Evolutionary conservation across 1,284 basidiomycete genomes (phyloP), one percentile per base, ranked within the genome.

Genomic region (Ceratobasidium sp.): DNA sequence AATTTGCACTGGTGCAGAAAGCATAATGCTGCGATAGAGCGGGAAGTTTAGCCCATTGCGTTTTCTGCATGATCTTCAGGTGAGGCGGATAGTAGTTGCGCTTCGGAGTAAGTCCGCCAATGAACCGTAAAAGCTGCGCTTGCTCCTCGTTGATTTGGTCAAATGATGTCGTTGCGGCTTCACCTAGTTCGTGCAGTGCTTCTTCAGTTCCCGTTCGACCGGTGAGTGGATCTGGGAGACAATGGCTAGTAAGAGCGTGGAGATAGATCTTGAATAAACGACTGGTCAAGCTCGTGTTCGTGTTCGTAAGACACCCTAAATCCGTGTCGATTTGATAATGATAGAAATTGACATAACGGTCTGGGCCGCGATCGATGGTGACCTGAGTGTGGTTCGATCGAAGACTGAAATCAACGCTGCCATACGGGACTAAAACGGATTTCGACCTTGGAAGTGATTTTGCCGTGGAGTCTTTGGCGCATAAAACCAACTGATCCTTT

Each of bases 141-240:
- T 84, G 82, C 0, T 76, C 74, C 4, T 32, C 12, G 3, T 72
- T 72, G 5, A 86, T 78, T 9, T 73, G 75, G 73, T 81, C 78
- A 71, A 84, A 84, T 0, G 85, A 84, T n/a, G 76, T 77, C 28
- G 79, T 83, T 6, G 77, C 72, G 0, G 83, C 80, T 2, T 82
- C 83, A 1, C 72, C 75, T 2, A 86, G 76, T 21, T 82, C 76
- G 41, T 77, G 75, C 18, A 86, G 74, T 0, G 84, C 85, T 64
- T 86, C 82, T 67, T 85, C 82, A 1, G 81, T 83, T 2, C 86
- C 86, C 1, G 82, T 83, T 36, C 79, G 81, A 9, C 80, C 76
- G 0, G 82, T 84, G 8, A 88, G 77, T 0, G 83, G 84, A 75
- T 87, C 86, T 2, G 80, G 78, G 4, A 84, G 78, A 43, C 79